Evolutionary conservation across 805 yeast species (phyloP), one percentile per base, ranked within the genome.

Genomic region (Candida coquimbonensis): DNA sequence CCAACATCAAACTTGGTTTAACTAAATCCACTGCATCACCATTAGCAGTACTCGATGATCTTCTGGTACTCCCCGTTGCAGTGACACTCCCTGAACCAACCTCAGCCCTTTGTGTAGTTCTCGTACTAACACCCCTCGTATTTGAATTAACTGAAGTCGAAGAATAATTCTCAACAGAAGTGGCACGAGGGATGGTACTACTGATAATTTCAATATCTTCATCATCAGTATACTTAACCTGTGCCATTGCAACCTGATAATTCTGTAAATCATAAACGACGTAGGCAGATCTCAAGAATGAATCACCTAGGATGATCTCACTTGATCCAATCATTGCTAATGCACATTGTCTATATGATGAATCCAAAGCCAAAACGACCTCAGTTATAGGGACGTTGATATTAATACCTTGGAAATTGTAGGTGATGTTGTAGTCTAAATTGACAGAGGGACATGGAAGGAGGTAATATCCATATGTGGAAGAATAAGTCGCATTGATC

Each of bases 331-430:
- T 50, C 5, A 77, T 48, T 7, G 75, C 80, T 35, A 78, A 52
- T 7, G 69, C 72, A 64, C 83, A 79, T 24, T 64, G 56, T 4
- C 57, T 52, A 4, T 50, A 49, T 1, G 39, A 5, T 9, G 48
- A 43, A 32, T 54, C 55, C 2, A 61, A 51, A 12, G 57, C 50
- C 34, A 64, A 51, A 31, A 68, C 49, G 49, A 66, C 63, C 52
- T 65, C 57, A 4, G 49, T 34, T 16, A 77, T 56, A 27, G 87
- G 83, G 8, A 75, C 78, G 14, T 66, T 57, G 47, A 83, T 76
- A 9, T 60, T 55, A n/a, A 70, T 60, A 7, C 87, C 89, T 48
- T 79, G 78, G 63, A 84, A 78, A 9, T 78, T 49, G 51, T 61
- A 52, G 3, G 63, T 61, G 44, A 63, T 53, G 40, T 61, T 58